Evolutionary conservation across 345 rosid species (phyloP), one percentile per base, ranked within the genome.

Genomic region (Atalantia buxifolia): DNA sequence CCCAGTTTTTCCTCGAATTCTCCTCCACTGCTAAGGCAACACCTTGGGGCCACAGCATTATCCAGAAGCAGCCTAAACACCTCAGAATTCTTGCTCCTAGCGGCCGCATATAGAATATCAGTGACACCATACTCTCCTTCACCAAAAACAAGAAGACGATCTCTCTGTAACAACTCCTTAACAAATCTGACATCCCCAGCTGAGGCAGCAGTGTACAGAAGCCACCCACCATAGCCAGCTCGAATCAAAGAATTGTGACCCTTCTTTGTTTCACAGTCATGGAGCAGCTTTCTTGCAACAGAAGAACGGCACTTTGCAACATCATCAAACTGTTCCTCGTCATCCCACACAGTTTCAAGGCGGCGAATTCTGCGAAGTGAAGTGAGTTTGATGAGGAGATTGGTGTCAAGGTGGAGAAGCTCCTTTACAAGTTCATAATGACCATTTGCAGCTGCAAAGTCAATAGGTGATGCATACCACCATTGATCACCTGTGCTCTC

Each of bases 401-500:
- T 96, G 27, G 94, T 77, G 89, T 96, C 99, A 66, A 92, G 88
- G 68, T 88, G 89, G 82, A 96, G 95, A 3, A 96, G 97, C 87
- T 96, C 97, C 36, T 82, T 77, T 8, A 95, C 98, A 63, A 95
- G 80, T 79, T 95, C 95, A 78, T 92, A 92, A 53, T 90, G 88
- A 57, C 99, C 99, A 65, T 96, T 92, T 0, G 99, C 99, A 2
- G 97, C 98, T n/a, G 97, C 99, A 74, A 92, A 93, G 72, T 96
- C 99, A 27, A 96, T 93, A 2, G 99, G 99, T 7, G 97, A 91
- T 22, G 94, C 99, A 74, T 88, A 96, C 99, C 99, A 96, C 99
- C 99, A 96, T 75, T 92, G 99, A 78, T 96, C 98, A 25, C 98
- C 98, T 6, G 98, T 96, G 85, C 99, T 96, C 71, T 96, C 98